A percentile compares a stretch with the other conserved stretches of the same genome.
Conservation (phyloP, 176 grass and related monocot species). For the Triticum turgidum region DNA sequence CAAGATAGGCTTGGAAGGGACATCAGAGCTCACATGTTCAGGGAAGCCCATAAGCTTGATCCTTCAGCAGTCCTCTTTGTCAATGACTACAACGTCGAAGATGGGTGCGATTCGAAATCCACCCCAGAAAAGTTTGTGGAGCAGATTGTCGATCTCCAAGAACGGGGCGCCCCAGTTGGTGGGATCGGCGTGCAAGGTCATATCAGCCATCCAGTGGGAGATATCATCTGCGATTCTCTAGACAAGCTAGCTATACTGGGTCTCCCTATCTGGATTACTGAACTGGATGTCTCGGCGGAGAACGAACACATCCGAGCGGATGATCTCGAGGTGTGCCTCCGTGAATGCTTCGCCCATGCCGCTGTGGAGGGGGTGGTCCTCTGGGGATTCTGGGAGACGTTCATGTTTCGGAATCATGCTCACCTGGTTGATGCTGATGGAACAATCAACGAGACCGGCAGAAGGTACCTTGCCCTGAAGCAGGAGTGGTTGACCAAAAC, state of each 20-base stretch:
- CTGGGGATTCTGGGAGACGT: conserved; percentile 96
- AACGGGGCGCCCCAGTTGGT: conserved; percentile 76
- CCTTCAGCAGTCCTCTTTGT: conserved; percentile 88
- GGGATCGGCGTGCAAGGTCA: conserved; percentile 94
- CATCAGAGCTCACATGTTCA: conserved; percentile 94
- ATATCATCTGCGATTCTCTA: conserved; percentile 84
- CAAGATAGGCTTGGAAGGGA: conserved; percentile 87
- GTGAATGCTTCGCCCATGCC: conserved; percentile 78
- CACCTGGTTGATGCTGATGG: conserved; percentile 82
- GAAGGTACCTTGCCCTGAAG: conserved; percentile 80
- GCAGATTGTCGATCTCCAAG: conserved; percentile 84
- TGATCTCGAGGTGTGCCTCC: conserved; percentile 89
- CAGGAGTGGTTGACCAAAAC: conserved; percentile 76
- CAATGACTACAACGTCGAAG: conserved; percentile 97
- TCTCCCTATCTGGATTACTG: conserved; percentile 93
- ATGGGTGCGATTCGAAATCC: conserved; percentile 87
- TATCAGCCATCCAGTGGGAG: conserved; percentile 86
- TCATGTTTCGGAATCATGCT: conserved; percentile 78
- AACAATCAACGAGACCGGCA: conserved; percentile 80
- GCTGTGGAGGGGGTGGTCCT: conserved; percentile 74
- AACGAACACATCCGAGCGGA: conserved; percentile 88
- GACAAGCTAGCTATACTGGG: conserved; percentile 83
- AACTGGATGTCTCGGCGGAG: conserved; percentile 76
- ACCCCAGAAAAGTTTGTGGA: conserved; percentile 77
- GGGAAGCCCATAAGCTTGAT: conserved; percentile 82